These are phyloP conservation scores for Actinidia arguta DNA, from an alignment of 179 eudicot genomes.

Conservation along the genomic window DNA sequence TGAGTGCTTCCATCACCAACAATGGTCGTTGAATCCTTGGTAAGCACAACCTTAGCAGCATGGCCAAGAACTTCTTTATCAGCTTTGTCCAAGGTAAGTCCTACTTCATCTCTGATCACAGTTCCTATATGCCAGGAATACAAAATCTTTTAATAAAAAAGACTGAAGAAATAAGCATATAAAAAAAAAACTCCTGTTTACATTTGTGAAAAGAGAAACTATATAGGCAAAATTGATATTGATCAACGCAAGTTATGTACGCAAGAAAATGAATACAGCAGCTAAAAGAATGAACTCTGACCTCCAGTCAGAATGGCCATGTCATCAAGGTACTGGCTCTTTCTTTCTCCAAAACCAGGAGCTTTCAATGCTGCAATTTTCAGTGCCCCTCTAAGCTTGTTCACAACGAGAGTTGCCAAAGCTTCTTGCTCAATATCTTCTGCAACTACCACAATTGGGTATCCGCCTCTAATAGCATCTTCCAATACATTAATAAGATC, in stretches of 20 bases:
- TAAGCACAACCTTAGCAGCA: slow-evolving; percentile 90
- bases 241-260: neutral
- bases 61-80: slow-evolving; percentile 85
- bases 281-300: slow-evolving; percentile 22
- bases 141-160: neutral
- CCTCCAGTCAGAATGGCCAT: slow-evolving; percentile 65
- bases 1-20: slow-evolving; percentile 98
- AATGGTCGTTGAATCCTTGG: slow-evolving; percentile 82
- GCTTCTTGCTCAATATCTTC: slow-evolving; percentile 99
- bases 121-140: slow-evolving; percentile 52
- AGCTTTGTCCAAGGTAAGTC: slow-evolving; percentile 81
- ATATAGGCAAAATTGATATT: neutral
- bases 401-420: slow-evolving; percentile 94
- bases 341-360: slow-evolving; percentile 95
- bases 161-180: neutral
- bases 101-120: slow-evolving; percentile 96
- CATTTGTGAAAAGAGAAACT: neutral
- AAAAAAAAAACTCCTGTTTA: neutral
- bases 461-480: slow-evolving; percentile 86
- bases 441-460: slow-evolving; percentile 76
- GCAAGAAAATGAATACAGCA: neutral
- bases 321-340: slow-evolving; percentile 83
- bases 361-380: slow-evolving; percentile 97
- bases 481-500: slow-evolving; percentile 85
- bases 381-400: slow-evolving; percentile 91